Base-by-base conservation (phyloP, 306 rosid genomes). In the Biancaea sappan region DNA sequence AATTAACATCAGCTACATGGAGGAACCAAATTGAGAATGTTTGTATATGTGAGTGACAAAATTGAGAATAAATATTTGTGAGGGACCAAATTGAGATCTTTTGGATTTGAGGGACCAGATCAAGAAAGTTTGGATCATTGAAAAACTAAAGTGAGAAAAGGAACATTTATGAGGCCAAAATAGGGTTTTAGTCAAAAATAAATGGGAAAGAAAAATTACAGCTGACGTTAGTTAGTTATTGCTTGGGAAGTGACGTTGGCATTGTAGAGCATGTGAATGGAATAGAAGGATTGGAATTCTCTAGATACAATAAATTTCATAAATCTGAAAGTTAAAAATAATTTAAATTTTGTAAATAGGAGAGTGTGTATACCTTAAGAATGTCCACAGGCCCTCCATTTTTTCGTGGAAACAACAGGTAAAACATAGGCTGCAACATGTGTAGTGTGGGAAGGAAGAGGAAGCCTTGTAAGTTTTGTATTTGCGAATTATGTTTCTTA, bases 331-430 rank as follows among this genome's bases (percentile, higher is more conserved):
- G n/a, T n/a, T n/a, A n/a, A n/a, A n/a, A n/a, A n/a, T 2, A 35
- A 35, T 6, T 43, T 43, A 15, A 46, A 46, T 15, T 40, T 52
- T 10, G 34, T n/a, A n/a, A 41, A 31, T 29, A 34, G 29, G 48
- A 28, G n/a, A 40, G 0, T 19, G 2, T 43, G 62, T 16, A n/a
- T 87, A 91, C 97, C 97, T 84, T 91, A 12, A 89, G 74, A 79
- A 89, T 91, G 77, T 89, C 97, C 28, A 89, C 92, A 1, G 97
- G 97, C 28, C 97, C 95, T 84, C 97, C 95, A 43, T 91, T 91
- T 82, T 81, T 87, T 32, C n/a, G 97, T 91, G 79, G 97, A 92
- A 16, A 85, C 97, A 63, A 91, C 83, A 3, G 97, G 97, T 77
- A 91, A 86, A 76, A 94, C 97, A 82, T 89, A 89, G 78, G 95